Evolutionary conservation across 208 protist genomes (phyloP), one percentile per base, ranked within the genome.

Genomic region (Crithidia acanthocephali): DNA sequence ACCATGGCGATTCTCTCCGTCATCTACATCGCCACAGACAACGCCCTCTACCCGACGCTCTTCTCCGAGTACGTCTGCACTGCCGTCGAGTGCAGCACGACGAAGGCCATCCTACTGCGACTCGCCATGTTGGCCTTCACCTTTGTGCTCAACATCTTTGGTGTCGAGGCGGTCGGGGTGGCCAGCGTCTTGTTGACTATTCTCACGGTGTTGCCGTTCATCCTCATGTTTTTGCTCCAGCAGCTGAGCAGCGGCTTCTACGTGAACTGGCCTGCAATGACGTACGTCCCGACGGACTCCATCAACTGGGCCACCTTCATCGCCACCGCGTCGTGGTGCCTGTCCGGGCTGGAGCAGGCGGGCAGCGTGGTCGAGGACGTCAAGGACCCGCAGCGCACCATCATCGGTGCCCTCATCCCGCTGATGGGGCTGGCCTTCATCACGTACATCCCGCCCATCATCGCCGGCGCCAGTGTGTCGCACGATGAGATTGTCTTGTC

Each of bases 31-130:
- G 88, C 84, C 27, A 76, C 90, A 8, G 86, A 95, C 75, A 93
- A 92, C 68, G 88, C 86, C 16, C 79, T 93, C 32, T 95, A 87
- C 72, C 81, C 83, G 16, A 82, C 91, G n/a, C 47, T 95, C 20
- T 86, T 95, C 55, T 93, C 90, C 25, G 88, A 95, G 67, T 93
- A 93, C 53, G 45, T 88, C 13, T 93, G 84, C 74, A 81, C 78
- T 37, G 71, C 81, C 2, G 37, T 88, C n/a, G 53, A 66, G 13
- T 90, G 87, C 68, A 72, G 69, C 55, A 28, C 52, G 8, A 42
- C 53, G 13, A 42, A 25, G 0, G 80, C 37, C 20, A 80, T 67
- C 28, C 20, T 47, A 4, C 77, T 92, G 44, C 78, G 87, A 4
- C 27, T 86, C 10, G 79, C 72, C 25, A 90, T 95, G 62, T 62